Conservation (phyloP, 106 monocot species). For the Amphibolis antarctica region DNA sequence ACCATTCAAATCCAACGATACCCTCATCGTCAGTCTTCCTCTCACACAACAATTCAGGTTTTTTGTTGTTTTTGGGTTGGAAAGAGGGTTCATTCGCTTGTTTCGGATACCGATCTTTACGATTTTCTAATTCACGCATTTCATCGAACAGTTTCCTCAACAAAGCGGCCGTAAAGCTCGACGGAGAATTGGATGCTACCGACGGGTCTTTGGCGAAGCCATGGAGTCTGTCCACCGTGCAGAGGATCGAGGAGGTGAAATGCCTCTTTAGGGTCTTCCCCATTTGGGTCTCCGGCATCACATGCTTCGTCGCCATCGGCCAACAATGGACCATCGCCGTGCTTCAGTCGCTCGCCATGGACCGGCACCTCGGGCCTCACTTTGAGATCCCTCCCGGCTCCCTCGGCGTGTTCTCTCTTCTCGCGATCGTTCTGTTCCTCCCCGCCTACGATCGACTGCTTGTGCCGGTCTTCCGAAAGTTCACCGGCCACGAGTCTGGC, state of each 20-base stretch:
- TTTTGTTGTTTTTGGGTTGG: too few relatives aligned
- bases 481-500: slow-evolving; percentile 3
- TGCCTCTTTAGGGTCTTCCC: slow-evolving; percentile 27
- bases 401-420: slow-evolving; percentile 19
- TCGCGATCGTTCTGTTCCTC: slow-evolving; percentile 24
- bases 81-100: background rate
- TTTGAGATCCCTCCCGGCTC: slow-evolving; percentile 39
- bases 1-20: background rate
- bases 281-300: slow-evolving; percentile 27
- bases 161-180: slow-evolving; percentile 59
- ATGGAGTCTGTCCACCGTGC: slow-evolving; percentile 15
- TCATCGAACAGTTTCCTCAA: slow-evolving; percentile 30
- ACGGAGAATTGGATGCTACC: background rate
- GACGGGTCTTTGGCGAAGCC: background rate
- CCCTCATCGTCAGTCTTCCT: slow-evolving; percentile 3
- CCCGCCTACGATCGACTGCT: slow-evolving; percentile 33
- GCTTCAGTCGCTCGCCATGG: slow-evolving; percentile 22
- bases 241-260: slow-evolving; percentile 26
- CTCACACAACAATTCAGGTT: slow-evolving; percentile 23
- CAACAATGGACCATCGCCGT: slow-evolving; percentile 23
- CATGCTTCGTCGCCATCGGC: slow-evolving; percentile 10
- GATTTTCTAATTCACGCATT: background rate
- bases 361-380: slow-evolving; percentile 20
- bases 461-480: slow-evolving; percentile 14
- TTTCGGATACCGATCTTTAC: background rate